Evolutionary conservation across 768 basidiomycete species (phyloP), one percentile per base, ranked within the genome.

Genomic region (Clitopilus passeckerianus): DNA sequence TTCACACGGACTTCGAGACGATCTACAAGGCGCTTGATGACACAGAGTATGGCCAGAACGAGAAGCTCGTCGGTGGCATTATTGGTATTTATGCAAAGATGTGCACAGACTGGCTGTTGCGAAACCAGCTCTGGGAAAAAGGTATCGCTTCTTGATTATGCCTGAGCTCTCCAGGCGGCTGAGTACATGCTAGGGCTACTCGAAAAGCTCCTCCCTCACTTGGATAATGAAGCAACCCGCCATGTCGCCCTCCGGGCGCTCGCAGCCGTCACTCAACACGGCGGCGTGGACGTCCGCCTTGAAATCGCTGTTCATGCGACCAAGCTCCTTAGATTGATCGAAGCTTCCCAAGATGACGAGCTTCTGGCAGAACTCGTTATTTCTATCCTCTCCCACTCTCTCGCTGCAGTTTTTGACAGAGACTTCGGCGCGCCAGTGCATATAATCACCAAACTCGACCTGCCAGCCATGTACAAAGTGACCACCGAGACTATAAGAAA

Each of bases 1-100:
- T 87, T 7, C 84, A 88, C 66, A 71, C 74, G 34, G 78, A 82
- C 63, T 87, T 89, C 63, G 77, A 79, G 43, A 70, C 71, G 1
- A 77, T 86, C 34, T 83, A 80, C 60, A 65, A 68, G 14, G 75
- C 74, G 24, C 75, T 87, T 24, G 80, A 86, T 52, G 70, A 71
- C 14, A 72, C 78, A 1, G 87, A 68, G 14, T 73, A 81, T 61
- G 37, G 59, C 0, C 69, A 71, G 0, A 81, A 82, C 66, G 76
- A 80, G 35, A 77, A 76, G 59, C 71, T 87, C n/a, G 69, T 72
- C 53, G 86, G 84, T 0, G 85, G 80, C 0, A 80, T 88, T 52
- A 74, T 86, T 9, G 83, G 80, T 7, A 83, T 89, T 52, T 86
- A 81, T 62, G 79, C 85, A 16, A 84, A 83, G 64, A 84, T 88